Conservation (phyloP, 2,329 filamentous ascomycete species). For the Stagonosporopsis tanaceti region DNA sequence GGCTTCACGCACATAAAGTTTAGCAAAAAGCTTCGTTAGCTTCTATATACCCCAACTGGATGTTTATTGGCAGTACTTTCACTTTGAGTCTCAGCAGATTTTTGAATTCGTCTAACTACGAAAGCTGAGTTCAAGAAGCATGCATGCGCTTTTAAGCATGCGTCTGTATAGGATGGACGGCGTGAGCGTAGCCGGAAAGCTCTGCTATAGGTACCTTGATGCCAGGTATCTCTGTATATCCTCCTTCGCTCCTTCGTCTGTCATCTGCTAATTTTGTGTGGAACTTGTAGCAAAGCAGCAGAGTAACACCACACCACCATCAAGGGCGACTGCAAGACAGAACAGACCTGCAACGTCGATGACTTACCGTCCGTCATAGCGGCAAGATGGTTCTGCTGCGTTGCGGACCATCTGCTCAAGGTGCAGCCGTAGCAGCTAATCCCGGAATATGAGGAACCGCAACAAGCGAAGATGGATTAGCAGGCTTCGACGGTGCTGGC, state of each 20-base stretch:
- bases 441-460: slow-evolving; percentile 17
- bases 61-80: background rate
- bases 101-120: background rate
- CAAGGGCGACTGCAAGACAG: background rate
- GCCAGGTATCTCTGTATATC: slow-evolving; percentile 9
- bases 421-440: slow-evolving; percentile 3
- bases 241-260: background rate
- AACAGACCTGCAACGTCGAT: background rate
- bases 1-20: background rate
- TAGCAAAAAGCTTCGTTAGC: slow-evolving; percentile 16
- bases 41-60: slow-evolving; percentile 27
- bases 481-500: slow-evolving; percentile 20
- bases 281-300: background rate
- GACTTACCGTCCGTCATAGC: background rate
- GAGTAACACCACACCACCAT: background rate
- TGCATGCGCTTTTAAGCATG: background rate
- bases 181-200: background rate
- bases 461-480: background rate
- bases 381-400: background rate
- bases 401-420: background rate
- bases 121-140: background rate
- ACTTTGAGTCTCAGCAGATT: background rate
- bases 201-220: slow-evolving; percentile 5
- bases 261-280: background rate
- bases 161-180: background rate